Conservation (phyloP, 441 rosid genomes). For the Iberis amara region DNA sequence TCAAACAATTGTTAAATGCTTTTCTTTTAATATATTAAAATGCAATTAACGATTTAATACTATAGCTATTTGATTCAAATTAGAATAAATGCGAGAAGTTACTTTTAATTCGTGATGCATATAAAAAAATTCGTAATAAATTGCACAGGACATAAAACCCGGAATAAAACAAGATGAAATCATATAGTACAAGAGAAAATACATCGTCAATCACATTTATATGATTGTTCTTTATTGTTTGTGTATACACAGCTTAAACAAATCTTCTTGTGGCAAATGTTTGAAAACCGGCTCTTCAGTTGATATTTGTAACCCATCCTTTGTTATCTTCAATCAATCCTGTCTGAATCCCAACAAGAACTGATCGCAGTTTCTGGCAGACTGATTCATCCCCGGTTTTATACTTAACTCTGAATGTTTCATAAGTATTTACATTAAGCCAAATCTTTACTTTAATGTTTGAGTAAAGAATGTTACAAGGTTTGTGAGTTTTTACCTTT, state of each 20-base stretch:
- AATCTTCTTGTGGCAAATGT: neutral
- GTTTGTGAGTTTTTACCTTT: slow-evolving; percentile 34
- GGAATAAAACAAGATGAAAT: too few relatives aligned
- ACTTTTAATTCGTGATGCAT: too few relatives aligned
- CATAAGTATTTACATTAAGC: slow-evolving; percentile 6
- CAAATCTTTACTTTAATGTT: slow-evolving; percentile 4
- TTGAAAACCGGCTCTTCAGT: slow-evolving; percentile 22
- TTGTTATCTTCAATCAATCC: slow-evolving; percentile 60
- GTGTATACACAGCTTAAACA: slow-evolving; percentile 18
- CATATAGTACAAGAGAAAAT: too few relatives aligned
- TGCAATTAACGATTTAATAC: too few relatives aligned
- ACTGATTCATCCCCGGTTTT: slow-evolving; percentile 39
- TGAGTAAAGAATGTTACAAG: slow-evolving; percentile 1
- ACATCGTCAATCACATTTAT: too few relatives aligned
- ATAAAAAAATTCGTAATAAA: too few relatives aligned
- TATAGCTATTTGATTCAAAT: too few relatives aligned
- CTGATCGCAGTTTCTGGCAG: slow-evolving; percentile 42
- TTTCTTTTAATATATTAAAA: too few relatives aligned
- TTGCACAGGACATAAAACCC: too few relatives aligned
- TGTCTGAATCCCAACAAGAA: slow-evolving; percentile 62
- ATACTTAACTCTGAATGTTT: slow-evolving; percentile 53
- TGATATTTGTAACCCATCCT: slow-evolving; percentile 58
- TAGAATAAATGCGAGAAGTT: too few relatives aligned
- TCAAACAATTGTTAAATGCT: too few relatives aligned
- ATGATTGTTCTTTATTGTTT: slow-evolving; percentile 4